Conservation (phyloP, 1,284 basidiomycete genomes). For the Ganoderma lingzhi region DNA sequence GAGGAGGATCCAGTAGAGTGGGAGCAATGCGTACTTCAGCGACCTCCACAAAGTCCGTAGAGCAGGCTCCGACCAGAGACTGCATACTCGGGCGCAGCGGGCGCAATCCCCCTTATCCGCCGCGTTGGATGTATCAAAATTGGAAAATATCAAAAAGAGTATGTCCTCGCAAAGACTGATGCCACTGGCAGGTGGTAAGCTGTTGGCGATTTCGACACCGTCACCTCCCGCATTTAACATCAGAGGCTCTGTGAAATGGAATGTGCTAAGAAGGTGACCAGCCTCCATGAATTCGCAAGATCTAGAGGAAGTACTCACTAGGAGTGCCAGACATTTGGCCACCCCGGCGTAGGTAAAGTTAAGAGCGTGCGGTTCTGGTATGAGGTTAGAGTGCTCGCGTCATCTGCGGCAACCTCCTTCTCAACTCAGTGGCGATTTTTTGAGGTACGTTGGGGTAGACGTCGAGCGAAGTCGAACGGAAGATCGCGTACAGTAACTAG, state of each 20-base stretch:
- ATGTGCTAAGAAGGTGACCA: not conserved
- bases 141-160: not conserved
- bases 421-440: too few species aligned
- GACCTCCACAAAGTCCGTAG: not conserved
- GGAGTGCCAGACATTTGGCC: not conserved
- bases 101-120: not conserved
- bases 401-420: too few species aligned
- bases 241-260: not conserved
- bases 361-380: too few species aligned
- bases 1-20: not conserved
- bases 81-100: not conserved
- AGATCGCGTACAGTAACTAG: too few species aligned
- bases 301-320: not conserved
- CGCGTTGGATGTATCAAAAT: not conserved
- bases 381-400: too few species aligned
- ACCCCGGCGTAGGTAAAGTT: not conserved
- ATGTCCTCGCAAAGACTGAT: not conserved
- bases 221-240: too few species aligned
- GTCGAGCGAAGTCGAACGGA: too few species aligned
- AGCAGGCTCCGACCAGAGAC: not conserved
- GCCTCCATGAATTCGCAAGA: not conserved
- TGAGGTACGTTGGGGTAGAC: too few species aligned
- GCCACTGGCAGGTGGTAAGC: not conserved
- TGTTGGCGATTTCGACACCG: too few species aligned
- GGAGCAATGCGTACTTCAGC: not conserved